phyloP scores from a whole-genome alignment of 2,329 filamentous ascomycete species.

The Colletotrichum acutatum region DNA sequence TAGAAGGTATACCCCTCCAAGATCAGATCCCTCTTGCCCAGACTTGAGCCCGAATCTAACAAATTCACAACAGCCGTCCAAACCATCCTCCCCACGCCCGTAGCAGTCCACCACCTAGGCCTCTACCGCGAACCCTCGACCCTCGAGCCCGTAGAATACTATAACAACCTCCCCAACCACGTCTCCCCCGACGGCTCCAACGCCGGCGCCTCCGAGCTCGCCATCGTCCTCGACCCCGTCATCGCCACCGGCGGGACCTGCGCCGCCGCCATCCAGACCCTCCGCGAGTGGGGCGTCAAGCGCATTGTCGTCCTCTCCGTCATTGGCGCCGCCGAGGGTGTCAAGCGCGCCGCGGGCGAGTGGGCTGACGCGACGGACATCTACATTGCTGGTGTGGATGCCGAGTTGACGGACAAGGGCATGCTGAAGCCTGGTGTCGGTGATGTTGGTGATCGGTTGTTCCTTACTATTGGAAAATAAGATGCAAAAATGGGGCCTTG shows the following conservation, averaged over 20 bases:
- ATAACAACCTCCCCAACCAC: slow-evolving; percentile 94
- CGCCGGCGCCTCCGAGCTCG: slow-evolving; percentile 63
- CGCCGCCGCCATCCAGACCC: slow-evolving; percentile 87
- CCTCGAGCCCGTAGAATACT: slow-evolving; percentile 93
- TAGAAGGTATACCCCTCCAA: slow-evolving; percentile 69
- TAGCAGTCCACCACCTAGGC: slow-evolving; percentile 91
- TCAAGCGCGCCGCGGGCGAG: slow-evolving; percentile 76
- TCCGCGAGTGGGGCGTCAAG: slow-evolving; percentile 92
- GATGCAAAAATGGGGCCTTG: slow-evolving; percentile 18
- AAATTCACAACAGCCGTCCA: slow-evolving; percentile 71
- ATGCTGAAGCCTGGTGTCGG: slow-evolving; percentile 94
- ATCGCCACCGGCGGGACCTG: slow-evolving; percentile 95
- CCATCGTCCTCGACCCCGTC: slow-evolving; percentile 89
- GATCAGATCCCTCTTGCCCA: background rate
- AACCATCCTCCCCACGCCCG: slow-evolving; percentile 81
- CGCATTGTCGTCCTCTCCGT: slow-evolving; percentile 81
- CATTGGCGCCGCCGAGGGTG: slow-evolving; percentile 77
- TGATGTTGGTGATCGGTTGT: slow-evolving; percentile 90
- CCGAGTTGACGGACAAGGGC: slow-evolving; percentile 77
- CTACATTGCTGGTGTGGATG: slow-evolving; percentile 85
- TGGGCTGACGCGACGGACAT: slow-evolving; percentile 84
- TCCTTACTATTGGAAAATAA: slow-evolving; percentile 87
- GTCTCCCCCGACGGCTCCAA: slow-evolving; percentile 50
- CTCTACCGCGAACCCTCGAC: slow-evolving; percentile 92
- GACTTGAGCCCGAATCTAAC: slow-evolving; percentile 7